phyloP scores from a whole-genome alignment of 805 yeast genomes.

The Candida chauliodis region DNA sequence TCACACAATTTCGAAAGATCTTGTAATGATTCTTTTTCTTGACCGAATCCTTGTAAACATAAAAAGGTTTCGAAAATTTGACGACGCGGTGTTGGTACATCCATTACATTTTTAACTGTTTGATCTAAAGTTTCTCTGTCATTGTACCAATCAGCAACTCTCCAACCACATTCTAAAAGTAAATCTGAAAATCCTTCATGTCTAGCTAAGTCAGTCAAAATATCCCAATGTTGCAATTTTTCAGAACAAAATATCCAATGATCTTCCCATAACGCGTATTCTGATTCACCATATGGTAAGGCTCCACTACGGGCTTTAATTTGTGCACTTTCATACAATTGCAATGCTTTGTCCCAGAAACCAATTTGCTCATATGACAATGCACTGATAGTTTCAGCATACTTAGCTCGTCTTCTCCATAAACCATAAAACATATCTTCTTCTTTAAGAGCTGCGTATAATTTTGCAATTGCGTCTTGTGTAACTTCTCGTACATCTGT shows the following conservation, averaged over 20 bases:
- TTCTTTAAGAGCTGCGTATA: slow-evolving; percentile 85
- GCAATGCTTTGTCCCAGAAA: slow-evolving; percentile 90
- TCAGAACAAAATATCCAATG: slow-evolving; percentile 98
- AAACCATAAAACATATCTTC: slow-evolving; percentile 96
- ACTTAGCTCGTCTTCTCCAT: slow-evolving; percentile 96
- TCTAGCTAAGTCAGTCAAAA: slow-evolving; percentile 90
- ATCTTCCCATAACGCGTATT: slow-evolving; percentile 96
- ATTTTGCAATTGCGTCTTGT: slow-evolving; percentile 85
- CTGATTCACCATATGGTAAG: slow-evolving; percentile 91
- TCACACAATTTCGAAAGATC: slow-evolving; percentile 86
- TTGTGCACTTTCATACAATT: slow-evolving; percentile 93
- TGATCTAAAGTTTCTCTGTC: slow-evolving; percentile 94
- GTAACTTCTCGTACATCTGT: slow-evolving; percentile 77
- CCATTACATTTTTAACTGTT: slow-evolving; percentile 94
- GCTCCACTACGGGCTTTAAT: slow-evolving; percentile 94
- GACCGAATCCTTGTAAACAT: slow-evolving; percentile 89
- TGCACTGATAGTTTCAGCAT: slow-evolving; percentile 89
- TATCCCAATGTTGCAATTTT: slow-evolving; percentile 97
- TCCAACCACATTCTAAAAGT: slow-evolving; percentile 97
- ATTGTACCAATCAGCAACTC: slow-evolving; percentile 97
- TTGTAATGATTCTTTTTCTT: slow-evolving; percentile 79
- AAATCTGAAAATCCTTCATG: slow-evolving; percentile 97
- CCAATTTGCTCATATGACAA: slow-evolving; percentile 94
- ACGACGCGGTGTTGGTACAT: slow-evolving; percentile 96
- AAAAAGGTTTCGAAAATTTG: slow-evolving; percentile 94